Base-by-base conservation (phyloP, 306 rosid species). In the Trifolium pratense region DNA sequence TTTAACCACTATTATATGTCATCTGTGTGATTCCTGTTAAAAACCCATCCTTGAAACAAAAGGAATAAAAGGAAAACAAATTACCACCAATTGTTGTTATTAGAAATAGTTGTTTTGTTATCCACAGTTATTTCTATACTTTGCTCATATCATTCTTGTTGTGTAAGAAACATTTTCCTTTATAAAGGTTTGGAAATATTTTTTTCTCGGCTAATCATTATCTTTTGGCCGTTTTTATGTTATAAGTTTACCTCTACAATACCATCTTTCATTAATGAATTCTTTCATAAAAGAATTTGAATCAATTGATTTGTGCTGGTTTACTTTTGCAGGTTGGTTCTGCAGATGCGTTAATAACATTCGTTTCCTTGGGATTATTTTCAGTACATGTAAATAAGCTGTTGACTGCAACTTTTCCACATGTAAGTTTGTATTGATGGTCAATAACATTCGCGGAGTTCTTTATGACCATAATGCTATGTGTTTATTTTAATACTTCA, bases 281-380 rank as follows among this genome's bases (percentile, higher is more conserved):
- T 72, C 55, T 49, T 72, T 70, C 37, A 29, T 73, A 77, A 72
- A 73, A 20, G 65, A 56, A 45, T 55, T 61, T 66, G 37, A 52
- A 40, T 42, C 49, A 65, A 13, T 55, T 70, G 74, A n/a, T 76
- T 59, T 71, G 63, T 71, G 60, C 21, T 58, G 66, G 39, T 66
- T 71, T 59, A 20, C 25, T 64, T 70, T 57, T 82, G 49, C 84
- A 93, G 98, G 92, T 87, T 74, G 97, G 97, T 74, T 76, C 88
- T 66, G 96, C 96, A 74, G 98, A 91, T 77, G 91, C 92, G 61
- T 89, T 91, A 66, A 96, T 96, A n/a, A n/a, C 79, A 91, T 91
- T 85, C 91, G 91, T 82, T 85, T 93, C 78, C 98, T 97, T 67
- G 98, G 98, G 42, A 86, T 88, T 83, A 94, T 89, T 64, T 48